phyloP scores from a whole-genome alignment of 164 flowering plant genomes.

The Nymphaea thermarum region DNA sequence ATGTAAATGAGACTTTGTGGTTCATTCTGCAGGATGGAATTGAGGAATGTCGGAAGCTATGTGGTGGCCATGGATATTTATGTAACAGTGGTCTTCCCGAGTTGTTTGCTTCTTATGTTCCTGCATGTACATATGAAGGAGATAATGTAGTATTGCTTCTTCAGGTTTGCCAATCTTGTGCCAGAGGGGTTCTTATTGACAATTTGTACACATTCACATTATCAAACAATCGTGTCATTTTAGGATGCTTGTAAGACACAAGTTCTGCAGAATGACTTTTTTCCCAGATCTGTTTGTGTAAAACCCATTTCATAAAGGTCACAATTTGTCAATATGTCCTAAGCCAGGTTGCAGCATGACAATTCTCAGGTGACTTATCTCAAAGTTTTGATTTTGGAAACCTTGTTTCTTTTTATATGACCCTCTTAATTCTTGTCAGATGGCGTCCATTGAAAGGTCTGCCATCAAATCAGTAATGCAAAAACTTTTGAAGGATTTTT shows the following conservation, averaged over 20 bases:
- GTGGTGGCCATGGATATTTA: slow-evolving; percentile 98
- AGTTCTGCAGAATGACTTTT: too few relatives aligned
- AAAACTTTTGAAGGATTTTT: too few relatives aligned
- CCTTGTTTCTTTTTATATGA: too few relatives aligned
- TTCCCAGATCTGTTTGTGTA: background rate
- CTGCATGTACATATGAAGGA: slow-evolving; percentile 98
- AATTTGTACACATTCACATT: background rate
- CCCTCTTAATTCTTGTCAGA: too few relatives aligned
- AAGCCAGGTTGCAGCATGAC: background rate
- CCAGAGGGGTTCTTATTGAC: background rate
- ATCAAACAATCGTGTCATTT: background rate
- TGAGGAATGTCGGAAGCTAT: slow-evolving; percentile 93
- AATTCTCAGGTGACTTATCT: too few relatives aligned
- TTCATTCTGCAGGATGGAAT: slow-evolving; percentile 68
- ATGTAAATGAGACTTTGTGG: too few relatives aligned
- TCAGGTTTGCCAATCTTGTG: slow-evolving; percentile 41
- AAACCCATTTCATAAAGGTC: background rate
- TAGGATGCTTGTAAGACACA: background rate
- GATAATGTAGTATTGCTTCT: slow-evolving; percentile 80
- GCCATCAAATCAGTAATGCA: too few relatives aligned
- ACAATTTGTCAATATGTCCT: background rate
- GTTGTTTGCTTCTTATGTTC: slow-evolving; percentile 94
- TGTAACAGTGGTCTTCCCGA: slow-evolving; percentile 97
- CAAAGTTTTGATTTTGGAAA: too few relatives aligned
- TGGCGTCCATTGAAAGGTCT: too few relatives aligned